Conservation (phyloP, 495 filamentous ascomycete species). For the Hypoxylon perforatum region DNA sequence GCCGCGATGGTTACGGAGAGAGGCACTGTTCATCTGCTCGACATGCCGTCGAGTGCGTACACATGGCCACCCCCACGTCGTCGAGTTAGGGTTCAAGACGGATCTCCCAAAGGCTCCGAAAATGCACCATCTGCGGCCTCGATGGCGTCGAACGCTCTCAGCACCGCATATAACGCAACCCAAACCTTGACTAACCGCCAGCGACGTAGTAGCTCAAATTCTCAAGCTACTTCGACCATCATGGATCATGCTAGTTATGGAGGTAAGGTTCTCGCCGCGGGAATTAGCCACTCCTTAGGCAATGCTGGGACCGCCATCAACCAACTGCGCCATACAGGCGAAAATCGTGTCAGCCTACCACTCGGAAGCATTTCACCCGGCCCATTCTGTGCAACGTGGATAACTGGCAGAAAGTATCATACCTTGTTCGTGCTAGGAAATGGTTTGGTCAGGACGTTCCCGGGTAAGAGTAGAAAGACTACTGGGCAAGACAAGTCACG, state of each 20-base stretch:
- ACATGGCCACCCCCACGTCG: constrained; percentile 90
- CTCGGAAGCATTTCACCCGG: constrained; percentile 56
- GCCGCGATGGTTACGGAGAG: constrained; percentile 88
- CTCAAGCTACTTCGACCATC: constrained; percentile 64
- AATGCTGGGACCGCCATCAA: constrained; percentile 82
- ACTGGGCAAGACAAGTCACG: constrained; percentile 62
- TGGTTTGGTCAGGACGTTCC: constrained; percentile 73
- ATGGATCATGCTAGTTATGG: constrained; percentile 76
- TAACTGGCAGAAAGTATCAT: constrained; percentile 63
- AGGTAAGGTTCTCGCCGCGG: constrained; percentile 82
- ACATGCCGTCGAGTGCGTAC: constrained; percentile 83
- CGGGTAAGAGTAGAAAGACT: constrained; percentile 63
- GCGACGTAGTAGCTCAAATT: constrained; percentile 59
- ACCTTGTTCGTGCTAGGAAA: constrained; percentile 68
- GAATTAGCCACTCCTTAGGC: constrained; percentile 84
- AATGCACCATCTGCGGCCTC: constrained; percentile 62
- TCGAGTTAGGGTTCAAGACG: constrained; percentile 56
- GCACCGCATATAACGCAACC: constrained; percentile 70
- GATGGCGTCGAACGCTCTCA: constrained; percentile 69
- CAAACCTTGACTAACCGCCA: constrained; percentile 60
- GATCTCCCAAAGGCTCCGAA: constrained; percentile 48
- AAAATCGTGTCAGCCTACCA: constrained; percentile 83
- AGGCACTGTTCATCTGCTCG: constrained; percentile 92
- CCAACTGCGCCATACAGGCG: constrained; percentile 82
- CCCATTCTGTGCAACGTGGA: constrained; percentile 66